Evolutionary conservation across 768 basidiomycete genomes (phyloP), one percentile per base, ranked within the genome.

Genomic region (Mycena crocata): DNA sequence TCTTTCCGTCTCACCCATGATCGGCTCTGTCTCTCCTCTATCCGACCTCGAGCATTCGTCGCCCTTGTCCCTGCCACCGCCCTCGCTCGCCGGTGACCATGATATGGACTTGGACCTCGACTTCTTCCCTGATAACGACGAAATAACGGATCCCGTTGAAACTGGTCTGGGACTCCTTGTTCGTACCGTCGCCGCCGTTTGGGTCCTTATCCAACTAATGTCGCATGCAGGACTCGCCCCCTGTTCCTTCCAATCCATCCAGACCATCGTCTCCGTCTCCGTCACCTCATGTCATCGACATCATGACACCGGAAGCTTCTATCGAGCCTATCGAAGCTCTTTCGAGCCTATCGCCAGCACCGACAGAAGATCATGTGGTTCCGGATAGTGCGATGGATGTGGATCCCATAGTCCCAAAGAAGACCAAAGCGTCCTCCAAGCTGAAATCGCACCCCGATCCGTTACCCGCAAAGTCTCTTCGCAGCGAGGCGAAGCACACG

Each of bases 11-110:
- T 79, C 82, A 30, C 75, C 81, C 28, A 68, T 76, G 63, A 76
- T 74, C 67, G 78, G 74, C 73, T 79, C 85, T 69, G 75, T 75
- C 64, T 82, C 80, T 34, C 74, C 75, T 39, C 42, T 69, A 39
- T 74, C 72, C 10, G 62, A 40, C 24, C 9, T 62, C 30, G 69
- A 64, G 34, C 65, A 64, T 13, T 57, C 67, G 46, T 66, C 69
- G 32, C 65, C 69, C 28, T 31, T 66, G 12, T 70, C 69, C 32
- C 14, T 66, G 6, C 65, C 64, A 4, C 62, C 64, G 14, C 62
- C 68, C 31, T 70, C 69, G 40, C 60, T 70, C 5, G 69, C 61
- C 14, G 69, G 64, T n/a, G 69, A 63, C 39, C 64, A 66, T 28
- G 69, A 70, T 28, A 40, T 70, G 52, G 68, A 69, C 55, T 57